Base-by-base conservation (phyloP, 75 land plant genomes). In the Gnetum montanum region DNA sequence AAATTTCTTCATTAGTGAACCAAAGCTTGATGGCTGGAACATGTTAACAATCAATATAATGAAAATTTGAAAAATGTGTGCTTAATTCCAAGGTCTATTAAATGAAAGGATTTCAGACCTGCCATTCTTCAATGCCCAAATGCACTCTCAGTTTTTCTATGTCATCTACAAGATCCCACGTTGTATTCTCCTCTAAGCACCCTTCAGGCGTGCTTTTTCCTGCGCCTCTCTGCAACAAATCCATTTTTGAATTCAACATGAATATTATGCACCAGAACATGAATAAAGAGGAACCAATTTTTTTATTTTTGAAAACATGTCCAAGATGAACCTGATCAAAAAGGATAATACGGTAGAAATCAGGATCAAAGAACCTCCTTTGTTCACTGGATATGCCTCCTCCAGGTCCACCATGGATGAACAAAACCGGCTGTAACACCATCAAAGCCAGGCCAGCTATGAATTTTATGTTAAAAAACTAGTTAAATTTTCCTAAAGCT, bases 321-420 rank as follows among this genome's bases (percentile, higher is more conserved):
- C 20, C 0, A 53, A 53, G 36, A 53, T 28, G 13, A 40, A 88
- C 88, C 85, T 82, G 99, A 67, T 95, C 99, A 65, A 95, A 83
- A 36, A 88, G 63, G 69, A 95, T 65, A 43, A 95, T 90, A 43
- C 85, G 57, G 59, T 93, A 84, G 44, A 71, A 79, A 16, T 72
- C 75, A 2, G 98, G 98, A 66, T 93, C 98, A 68, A 95, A 95
- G 60, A 90, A 90, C 64, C 76, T 59, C 57, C 91, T 61, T 37
- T 90, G 83, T 36, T 74, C 63, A 18, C 81, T 71, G 36, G 80
- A 50, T 6, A 85, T 86, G 41, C 99, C 99, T 67, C 76, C 87
- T 52, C 99, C 96, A 52, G 99, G 99, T 25, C 99, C 96, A 16
- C 96, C 96, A 76, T 90, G 99, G 33, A 90, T 79, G 65, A 95